A percentile compares a stretch with the other conserved stretches of the same genome.
phyloP scores from a whole-genome alignment of 2,329 filamentous ascomycete genomes.

The Didymella exigua region DNA sequence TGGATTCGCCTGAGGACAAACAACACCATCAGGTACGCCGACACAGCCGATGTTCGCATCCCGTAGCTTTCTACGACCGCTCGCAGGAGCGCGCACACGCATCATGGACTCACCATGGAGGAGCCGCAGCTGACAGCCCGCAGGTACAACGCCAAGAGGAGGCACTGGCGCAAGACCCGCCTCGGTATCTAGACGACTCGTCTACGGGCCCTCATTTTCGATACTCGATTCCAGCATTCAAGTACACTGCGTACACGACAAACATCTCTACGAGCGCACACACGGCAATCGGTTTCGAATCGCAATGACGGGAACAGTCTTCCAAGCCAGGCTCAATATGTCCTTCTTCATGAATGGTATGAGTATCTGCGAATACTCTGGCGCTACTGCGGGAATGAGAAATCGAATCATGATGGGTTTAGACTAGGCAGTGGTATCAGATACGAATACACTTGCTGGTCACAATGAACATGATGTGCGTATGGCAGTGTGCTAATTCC shows the following conservation, averaged over 20 bases:
- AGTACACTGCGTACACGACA: constrained; percentile 16
- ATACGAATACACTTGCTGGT: constrained; percentile 44
- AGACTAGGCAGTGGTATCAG: constrained; percentile 45
- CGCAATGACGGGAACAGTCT: constrained; percentile 33
- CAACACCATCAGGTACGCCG: constrained; percentile 95
- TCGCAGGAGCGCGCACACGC: not conserved
- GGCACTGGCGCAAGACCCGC: constrained; percentile 99
- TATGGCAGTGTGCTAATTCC: not conserved
- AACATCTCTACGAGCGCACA: constrained; percentile 36
- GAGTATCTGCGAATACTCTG: constrained; percentile 34
- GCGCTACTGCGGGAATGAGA: constrained; percentile 47
- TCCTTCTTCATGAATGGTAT: constrained; percentile 21
- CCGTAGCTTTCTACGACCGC: constrained; percentile 2
- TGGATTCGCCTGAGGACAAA: constrained; percentile 98
- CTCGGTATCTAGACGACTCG: constrained; percentile 88
- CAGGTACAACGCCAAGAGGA: constrained; percentile 99
- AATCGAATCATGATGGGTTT: constrained; percentile 43
- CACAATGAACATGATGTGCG: constrained; percentile 28
- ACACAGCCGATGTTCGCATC: constrained; percentile 7
- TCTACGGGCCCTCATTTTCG: constrained; percentile 46
- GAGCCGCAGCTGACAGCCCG: constrained; percentile 23
- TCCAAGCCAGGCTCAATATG: constrained; percentile 28
- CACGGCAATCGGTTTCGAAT: constrained; percentile 39
- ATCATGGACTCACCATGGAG: not conserved
- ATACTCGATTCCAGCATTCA: constrained; percentile 36